Evolutionary conservation across 495 filamentous ascomycete species (phyloP).

Genomic region (Aspergillus bridgeri): DNA sequence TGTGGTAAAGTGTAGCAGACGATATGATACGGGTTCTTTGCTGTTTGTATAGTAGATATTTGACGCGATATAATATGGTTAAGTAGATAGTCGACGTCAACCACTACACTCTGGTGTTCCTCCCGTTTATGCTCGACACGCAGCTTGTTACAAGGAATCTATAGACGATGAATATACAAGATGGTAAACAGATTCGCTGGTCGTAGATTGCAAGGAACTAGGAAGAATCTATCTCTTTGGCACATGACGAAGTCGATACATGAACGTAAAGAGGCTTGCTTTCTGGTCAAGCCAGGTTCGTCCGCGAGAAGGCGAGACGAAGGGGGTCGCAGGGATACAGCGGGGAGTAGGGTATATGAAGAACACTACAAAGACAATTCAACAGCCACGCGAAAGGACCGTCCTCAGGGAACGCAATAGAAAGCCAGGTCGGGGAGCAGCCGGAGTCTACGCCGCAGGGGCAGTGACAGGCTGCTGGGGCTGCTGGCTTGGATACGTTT

Average conservation of each 20-base stretch:
- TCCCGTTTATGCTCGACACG: too few species aligned
- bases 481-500: conserved; percentile 17
- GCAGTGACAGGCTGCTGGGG: conserved; percentile 20
- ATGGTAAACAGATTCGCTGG: not conserved
- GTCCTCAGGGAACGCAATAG: not conserved
- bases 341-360: conserved; percentile 9
- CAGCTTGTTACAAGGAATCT: too few species aligned
- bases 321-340: conserved; percentile 5
- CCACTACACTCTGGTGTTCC: too few species aligned
- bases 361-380: conserved; percentile 8
- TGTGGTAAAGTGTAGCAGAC: not conserved
- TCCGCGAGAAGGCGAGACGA: not conserved
- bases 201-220: not conserved
- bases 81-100: too few species aligned
- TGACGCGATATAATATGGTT: too few species aligned
- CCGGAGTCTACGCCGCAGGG: conserved; percentile 28
- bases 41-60: too few species aligned
- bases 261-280: not conserved
- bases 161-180: too few species aligned
- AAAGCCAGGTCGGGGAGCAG: too few species aligned
- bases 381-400: conserved; percentile 1
- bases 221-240: not conserved
- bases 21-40: too few species aligned
- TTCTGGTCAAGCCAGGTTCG: not conserved
- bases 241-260: not conserved